These are phyloP conservation scores for Paraphaeosphaeria minitans DNA, from an alignment of 2,329 filamentous ascomycete genomes.

Conservation along the genomic window DNA sequence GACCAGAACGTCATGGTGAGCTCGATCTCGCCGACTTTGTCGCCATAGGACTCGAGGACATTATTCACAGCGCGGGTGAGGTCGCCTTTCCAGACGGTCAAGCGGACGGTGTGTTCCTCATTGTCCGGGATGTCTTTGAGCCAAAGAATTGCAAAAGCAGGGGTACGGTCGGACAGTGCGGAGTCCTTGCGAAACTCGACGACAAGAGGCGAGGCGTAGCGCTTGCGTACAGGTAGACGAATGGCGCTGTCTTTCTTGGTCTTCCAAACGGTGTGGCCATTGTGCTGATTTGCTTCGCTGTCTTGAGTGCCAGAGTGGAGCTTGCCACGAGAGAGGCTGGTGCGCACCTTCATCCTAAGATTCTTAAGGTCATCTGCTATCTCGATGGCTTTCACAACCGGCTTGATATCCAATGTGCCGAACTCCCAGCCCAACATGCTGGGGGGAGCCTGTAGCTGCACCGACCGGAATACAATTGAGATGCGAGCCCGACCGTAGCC, in stretches of 20 bases:
- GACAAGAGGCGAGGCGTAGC: conserved; percentile 63
- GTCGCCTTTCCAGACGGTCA: conserved; percentile 71
- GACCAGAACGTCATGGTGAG: conserved; percentile 65
- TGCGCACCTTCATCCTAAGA: conserved; percentile 64
- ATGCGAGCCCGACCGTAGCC: conserved; percentile 72
- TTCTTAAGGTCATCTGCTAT: conserved; percentile 56
- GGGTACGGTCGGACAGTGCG: conserved; percentile 59
- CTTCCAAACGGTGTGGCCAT: conserved; percentile 57
- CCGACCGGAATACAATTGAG: conserved; percentile 74
- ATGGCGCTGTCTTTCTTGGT: conserved; percentile 54
- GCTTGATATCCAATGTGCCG: conserved; percentile 70
- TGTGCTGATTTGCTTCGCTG: conserved; percentile 33
- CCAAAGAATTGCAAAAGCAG: conserved; percentile 70
- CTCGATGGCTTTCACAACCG: conserved; percentile 55
- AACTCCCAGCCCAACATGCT: conserved; percentile 72
- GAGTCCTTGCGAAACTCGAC: conserved; percentile 65
- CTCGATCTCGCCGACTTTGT: conserved; percentile 63
- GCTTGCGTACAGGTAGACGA: conserved; percentile 63
- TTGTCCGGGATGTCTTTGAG: conserved; percentile 72
- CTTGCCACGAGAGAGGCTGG: conserved; percentile 63
- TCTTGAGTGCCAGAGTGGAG: conserved; percentile 54
- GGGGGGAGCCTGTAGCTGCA: conserved; percentile 65
- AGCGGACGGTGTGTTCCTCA: conserved; percentile 61
- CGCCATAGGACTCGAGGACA: conserved; percentile 57
- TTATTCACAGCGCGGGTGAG: conserved; percentile 60